These are phyloP conservation scores for Pichia sp. DNA, from an alignment of 1,139 yeast species.

Conservation along the genomic window DNA sequence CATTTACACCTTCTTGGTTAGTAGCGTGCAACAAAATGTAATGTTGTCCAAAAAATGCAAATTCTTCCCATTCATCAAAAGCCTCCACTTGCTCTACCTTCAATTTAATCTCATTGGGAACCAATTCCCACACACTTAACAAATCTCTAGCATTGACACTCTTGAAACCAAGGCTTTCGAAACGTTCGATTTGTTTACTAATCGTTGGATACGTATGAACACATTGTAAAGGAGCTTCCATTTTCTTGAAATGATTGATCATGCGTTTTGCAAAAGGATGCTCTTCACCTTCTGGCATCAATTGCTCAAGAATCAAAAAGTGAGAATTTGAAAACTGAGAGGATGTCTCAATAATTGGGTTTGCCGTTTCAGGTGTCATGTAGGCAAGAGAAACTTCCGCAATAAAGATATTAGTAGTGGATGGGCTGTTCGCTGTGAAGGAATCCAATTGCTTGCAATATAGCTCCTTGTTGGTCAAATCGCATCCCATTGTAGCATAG, in stretches of 20 bases:
- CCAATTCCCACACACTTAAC: constrained; percentile 48
- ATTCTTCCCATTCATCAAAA: constrained; percentile 85
- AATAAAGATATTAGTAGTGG: constrained; percentile 49
- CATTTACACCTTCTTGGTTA: constrained; percentile 24
- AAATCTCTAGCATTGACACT: constrained; percentile 49
- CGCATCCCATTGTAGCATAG: constrained; percentile 66
- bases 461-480: constrained; percentile 43
- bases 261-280: constrained; percentile 72
- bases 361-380: constrained; percentile 66
- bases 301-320: constrained; percentile 64
- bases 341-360: constrained; percentile 49
- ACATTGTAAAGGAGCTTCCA: constrained; percentile 66
- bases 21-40: constrained; percentile 65
- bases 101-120: constrained; percentile 34
- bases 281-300: constrained; percentile 53
- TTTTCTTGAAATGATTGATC: constrained; percentile 63
- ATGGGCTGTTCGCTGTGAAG: constrained; percentile 23
- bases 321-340: constrained; percentile 46
- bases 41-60: constrained; percentile 69
- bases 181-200: constrained; percentile 44
- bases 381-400: constrained; percentile 84
- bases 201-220: constrained; percentile 53
- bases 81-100: constrained; percentile 49
- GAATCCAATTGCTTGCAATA: constrained; percentile 35
- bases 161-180: constrained; percentile 39